Evolutionary conservation across 768 basidiomycete species (phyloP).

Genomic region (Lenzites betulinus): DNA sequence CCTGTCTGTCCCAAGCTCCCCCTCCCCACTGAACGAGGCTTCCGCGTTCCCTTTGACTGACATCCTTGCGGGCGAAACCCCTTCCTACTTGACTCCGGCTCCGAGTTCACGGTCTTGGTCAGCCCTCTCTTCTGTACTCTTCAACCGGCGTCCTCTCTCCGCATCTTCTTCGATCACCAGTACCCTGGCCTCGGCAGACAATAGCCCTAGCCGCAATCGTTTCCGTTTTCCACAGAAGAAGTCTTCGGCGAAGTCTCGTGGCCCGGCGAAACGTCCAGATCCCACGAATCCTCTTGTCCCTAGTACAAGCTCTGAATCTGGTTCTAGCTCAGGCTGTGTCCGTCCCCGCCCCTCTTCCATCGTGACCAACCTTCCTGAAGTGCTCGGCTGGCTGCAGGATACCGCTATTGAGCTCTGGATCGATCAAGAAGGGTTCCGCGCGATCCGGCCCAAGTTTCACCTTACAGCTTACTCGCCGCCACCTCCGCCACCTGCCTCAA

Average conservation of each 20-base stretch:
- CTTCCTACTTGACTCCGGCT: neutral
- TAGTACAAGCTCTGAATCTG: neutral
- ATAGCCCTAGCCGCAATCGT: neutral
- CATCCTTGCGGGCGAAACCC: neutral
- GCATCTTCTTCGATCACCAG: slow-evolving; percentile 14
- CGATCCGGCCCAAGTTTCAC: slow-evolving; percentile 58
- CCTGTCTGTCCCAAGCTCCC: neutral
- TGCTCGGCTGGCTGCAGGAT: slow-evolving; percentile 55
- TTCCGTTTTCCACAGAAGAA: slow-evolving; percentile 10
- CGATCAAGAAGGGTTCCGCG: slow-evolving; percentile 84
- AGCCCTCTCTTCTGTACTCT: slow-evolving; percentile 4
- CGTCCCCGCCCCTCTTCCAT: neutral
- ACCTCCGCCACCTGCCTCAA: slow-evolving; percentile 39
- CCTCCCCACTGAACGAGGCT: neutral
- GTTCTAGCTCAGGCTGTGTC: neutral
- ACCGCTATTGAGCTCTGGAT: slow-evolving; percentile 65
- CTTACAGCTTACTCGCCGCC: slow-evolving; percentile 52
- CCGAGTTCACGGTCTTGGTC: slow-evolving; percentile 7
- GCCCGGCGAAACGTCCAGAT: neutral
- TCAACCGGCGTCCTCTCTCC: slow-evolving; percentile 2
- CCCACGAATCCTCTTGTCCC: neutral
- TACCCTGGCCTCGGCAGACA: slow-evolving; percentile 3
- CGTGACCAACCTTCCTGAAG: slow-evolving; percentile 33
- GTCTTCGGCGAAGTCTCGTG: slow-evolving; percentile 1
- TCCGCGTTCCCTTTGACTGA: neutral